Conservation (phyloP, 768 basidiomycete genomes). For the Mycena belliarum region DNA sequence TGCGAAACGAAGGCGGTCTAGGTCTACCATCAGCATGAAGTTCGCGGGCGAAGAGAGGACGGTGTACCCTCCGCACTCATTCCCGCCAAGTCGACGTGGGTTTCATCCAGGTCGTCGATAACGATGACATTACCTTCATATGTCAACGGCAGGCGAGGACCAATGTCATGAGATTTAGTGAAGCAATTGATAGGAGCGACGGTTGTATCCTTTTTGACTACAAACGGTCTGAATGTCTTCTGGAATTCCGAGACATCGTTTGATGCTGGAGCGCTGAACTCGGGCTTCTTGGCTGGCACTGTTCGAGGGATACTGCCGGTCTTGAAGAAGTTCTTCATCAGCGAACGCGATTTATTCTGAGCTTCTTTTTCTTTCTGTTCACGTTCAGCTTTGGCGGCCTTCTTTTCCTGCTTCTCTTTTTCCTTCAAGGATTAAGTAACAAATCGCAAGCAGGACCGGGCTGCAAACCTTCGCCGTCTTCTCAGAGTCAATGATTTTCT, state of each 20-base stretch:
- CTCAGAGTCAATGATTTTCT: slow-evolving; percentile 56
- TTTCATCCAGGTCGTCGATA: slow-evolving; percentile 46
- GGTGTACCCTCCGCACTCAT: slow-evolving; percentile 45
- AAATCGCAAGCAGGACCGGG: neutral
- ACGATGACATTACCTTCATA: slow-evolving; percentile 54
- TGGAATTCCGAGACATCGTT: slow-evolving; percentile 63
- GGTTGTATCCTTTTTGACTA: slow-evolving; percentile 70
- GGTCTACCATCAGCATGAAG: slow-evolving; percentile 6
- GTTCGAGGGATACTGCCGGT: slow-evolving; percentile 50
- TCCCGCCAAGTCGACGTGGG: slow-evolving; percentile 26
- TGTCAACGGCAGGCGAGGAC: slow-evolving; percentile 10
- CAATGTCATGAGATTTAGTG: slow-evolving; percentile 28
- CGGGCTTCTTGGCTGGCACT: slow-evolving; percentile 26
- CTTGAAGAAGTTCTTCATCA: slow-evolving; percentile 79
- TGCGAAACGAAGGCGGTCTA: slow-evolving; percentile 43
- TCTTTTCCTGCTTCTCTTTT: slow-evolving; percentile 68
- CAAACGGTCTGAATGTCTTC: slow-evolving; percentile 76
- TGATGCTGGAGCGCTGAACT: slow-evolving; percentile 29
- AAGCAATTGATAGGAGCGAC: slow-evolving; percentile 80
- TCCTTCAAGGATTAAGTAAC: slow-evolving; percentile 43
- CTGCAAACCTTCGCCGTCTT: slow-evolving; percentile 54
- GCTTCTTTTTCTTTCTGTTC: slow-evolving; percentile 73
- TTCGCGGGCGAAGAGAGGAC: neutral
- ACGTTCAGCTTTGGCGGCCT: slow-evolving; percentile 66
- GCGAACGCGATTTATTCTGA: slow-evolving; percentile 68